Percentiles rank a stretch among this genome's conserved stretches.
These are phyloP conservation scores for Beta corolliflora DNA, from an alignment of 179 eudicot genomes.

Conservation along the genomic window DNA sequence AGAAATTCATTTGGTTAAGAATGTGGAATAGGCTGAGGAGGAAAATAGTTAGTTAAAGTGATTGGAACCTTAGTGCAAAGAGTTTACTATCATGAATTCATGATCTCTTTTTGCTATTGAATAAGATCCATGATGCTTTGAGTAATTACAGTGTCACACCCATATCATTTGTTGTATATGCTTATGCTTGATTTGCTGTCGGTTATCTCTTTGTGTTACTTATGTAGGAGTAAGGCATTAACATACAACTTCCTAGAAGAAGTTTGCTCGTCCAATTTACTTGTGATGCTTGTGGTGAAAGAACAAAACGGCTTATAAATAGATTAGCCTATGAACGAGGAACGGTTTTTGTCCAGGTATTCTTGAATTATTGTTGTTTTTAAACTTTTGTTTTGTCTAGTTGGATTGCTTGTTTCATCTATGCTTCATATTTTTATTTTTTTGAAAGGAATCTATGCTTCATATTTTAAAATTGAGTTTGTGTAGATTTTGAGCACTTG, in stretches of 20 bases:
- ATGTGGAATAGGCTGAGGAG: no score
- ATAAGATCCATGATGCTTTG: neutral
- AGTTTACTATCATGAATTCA: no score
- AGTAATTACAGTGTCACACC: no score
- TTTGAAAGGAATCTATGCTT: no score
- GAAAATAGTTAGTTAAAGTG: neutral
- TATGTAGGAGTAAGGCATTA: slow-evolving; percentile 38
- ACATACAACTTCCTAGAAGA: slow-evolving; percentile 50
- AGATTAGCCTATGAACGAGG: slow-evolving; percentile 92
- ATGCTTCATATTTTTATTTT: no score
- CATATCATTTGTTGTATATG: neutral
- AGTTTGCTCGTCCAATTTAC: slow-evolving; percentile 68
- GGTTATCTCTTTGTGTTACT: neutral
- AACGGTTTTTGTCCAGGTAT: slow-evolving; percentile 92
- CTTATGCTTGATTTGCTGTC: neutral
- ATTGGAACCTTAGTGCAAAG: neutral
- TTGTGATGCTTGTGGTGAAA: slow-evolving; percentile 76
- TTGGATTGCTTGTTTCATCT: no score
- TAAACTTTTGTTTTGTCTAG: neutral
- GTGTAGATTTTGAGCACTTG: neutral
- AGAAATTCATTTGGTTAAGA: neutral
- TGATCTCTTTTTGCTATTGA: neutral
- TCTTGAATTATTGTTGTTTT: neutral
- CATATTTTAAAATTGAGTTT: neutral
- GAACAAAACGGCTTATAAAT: slow-evolving; percentile 73